phyloP scores from a whole-genome alignment of 208 protist genomes.

The Leishmania gerbilli region DNA sequence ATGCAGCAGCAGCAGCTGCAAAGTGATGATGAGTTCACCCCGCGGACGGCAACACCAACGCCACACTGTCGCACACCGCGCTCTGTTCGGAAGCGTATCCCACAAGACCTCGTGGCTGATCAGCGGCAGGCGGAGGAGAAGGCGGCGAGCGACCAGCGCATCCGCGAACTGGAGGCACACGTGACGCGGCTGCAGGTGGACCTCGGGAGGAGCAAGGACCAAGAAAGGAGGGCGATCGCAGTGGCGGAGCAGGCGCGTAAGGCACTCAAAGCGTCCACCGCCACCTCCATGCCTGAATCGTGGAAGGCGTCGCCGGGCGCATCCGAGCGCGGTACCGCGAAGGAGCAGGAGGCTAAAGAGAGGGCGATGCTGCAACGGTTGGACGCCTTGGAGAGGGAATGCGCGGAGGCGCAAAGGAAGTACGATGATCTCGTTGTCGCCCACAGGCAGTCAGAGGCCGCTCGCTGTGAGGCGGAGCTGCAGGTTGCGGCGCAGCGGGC shows the following conservation, averaged over 20 bases:
- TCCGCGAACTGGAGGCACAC: slow-evolving; percentile 35
- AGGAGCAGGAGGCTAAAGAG: slow-evolving; percentile 20
- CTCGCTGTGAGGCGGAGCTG: slow-evolving; percentile 15
- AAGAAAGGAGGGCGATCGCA: slow-evolving; percentile 17
- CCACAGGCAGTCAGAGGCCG: slow-evolving; percentile 8
- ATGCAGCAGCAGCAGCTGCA: slow-evolving; percentile 16
- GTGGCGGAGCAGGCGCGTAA: slow-evolving; percentile 7
- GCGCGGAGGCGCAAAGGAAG: slow-evolving; percentile 30
- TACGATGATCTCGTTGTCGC: slow-evolving; percentile 20
- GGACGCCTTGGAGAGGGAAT: slow-evolving; percentile 31
- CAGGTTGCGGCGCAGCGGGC: slow-evolving; percentile 25
- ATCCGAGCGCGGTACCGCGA: neutral
- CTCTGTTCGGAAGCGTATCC: slow-evolving; percentile 17
- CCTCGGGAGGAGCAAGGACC: slow-evolving; percentile 20
- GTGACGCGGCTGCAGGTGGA: slow-evolving; percentile 32
- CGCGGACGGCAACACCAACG: slow-evolving; percentile 20
- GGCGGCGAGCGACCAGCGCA: slow-evolving; percentile 21
- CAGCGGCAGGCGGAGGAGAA: slow-evolving; percentile 31
- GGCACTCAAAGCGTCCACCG: neutral
- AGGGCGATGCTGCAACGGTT: slow-evolving; percentile 12
- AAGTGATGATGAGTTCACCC: slow-evolving; percentile 29
- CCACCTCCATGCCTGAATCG: neutral
- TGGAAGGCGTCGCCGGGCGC: neutral
- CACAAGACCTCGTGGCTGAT: slow-evolving; percentile 9
- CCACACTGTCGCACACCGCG: slow-evolving; percentile 26